These are phyloP conservation scores for Porodaedalea pini DNA, from an alignment of 1,284 basidiomycete genomes.

Conservation along the genomic window DNA sequence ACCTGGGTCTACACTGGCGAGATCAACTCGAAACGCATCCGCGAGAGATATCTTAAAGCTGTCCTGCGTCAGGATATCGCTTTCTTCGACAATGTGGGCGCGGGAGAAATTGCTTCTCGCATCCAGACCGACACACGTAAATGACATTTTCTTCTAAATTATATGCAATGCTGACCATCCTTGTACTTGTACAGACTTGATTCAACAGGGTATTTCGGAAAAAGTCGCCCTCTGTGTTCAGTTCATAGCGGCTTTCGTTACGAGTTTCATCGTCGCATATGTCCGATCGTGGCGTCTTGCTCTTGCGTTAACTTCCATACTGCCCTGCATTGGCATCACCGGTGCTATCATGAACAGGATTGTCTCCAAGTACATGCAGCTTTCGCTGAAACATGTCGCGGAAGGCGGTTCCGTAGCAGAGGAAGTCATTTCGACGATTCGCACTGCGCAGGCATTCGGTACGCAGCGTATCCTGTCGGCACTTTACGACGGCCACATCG, in stretches of 20 bases:
- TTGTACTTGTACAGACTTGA: slow-evolving; percentile 51
- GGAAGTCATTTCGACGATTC: slow-evolving; percentile 87
- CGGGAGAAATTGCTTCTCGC: slow-evolving; percentile 92
- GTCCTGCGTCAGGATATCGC: slow-evolving; percentile 82
- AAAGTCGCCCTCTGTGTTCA: slow-evolving; percentile 72
- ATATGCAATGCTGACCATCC: neutral
- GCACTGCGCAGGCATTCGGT: slow-evolving; percentile 92
- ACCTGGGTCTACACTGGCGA: slow-evolving; percentile 92
- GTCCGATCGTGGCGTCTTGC: slow-evolving; percentile 80
- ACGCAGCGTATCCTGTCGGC: slow-evolving; percentile 64
- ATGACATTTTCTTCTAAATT: slow-evolving; percentile 27
- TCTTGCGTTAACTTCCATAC: slow-evolving; percentile 80
- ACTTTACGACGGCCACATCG: slow-evolving; percentile 70
- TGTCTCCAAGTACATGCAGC: slow-evolving; percentile 67
- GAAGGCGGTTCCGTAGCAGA: slow-evolving; percentile 87
- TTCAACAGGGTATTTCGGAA: slow-evolving; percentile 87
- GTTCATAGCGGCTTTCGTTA: slow-evolving; percentile 66
- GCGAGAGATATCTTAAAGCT: slow-evolving; percentile 71
- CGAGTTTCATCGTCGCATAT: slow-evolving; percentile 78
- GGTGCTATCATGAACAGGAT: slow-evolving; percentile 81
- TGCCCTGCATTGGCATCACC: slow-evolving; percentile 82
- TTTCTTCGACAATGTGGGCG: slow-evolving; percentile 90
- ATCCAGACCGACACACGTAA: slow-evolving; percentile 88
- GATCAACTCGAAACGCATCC: slow-evolving; percentile 80
- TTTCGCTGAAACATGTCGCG: slow-evolving; percentile 73